Base-by-base conservation (phyloP, 2,329 filamentous ascomycete genomes). In the Aureobasidium sp. region DNA sequence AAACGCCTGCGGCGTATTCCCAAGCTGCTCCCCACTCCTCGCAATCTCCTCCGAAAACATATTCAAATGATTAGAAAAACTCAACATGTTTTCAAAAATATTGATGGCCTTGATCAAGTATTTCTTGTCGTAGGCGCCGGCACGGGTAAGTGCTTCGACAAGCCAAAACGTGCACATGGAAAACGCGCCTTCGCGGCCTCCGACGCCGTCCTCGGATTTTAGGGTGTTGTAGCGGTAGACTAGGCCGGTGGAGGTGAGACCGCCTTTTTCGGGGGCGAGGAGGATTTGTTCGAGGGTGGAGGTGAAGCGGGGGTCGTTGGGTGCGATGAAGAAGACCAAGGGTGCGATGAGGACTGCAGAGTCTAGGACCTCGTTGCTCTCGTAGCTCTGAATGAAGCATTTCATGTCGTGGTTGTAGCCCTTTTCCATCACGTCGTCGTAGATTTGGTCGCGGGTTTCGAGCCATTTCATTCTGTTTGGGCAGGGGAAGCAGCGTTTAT, bases 151-250 rank as follows among this genome's bases (percentile, higher is more conserved):
- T 27, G 88, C 87, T 74, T 91, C 89, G 14, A 91, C 87, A 0
- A 91, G 82, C 89, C 89, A 91, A 72, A 91, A 91, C 0, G 88
- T 91, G 70, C 88, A 90, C 87, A 91, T 91, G 69, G 82, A 86
- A 70, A 91, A 91, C 22, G 88, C 87, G 25, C 89, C 89, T 74
- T 91, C 88, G 57, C 82, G 80, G 20, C 88, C 88, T 41, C 87
- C 87, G 9, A 91, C 87, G 34, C 87, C 88, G 68, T 91, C 88
- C 61, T 90, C 83, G 2, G 86, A 84, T 29, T 84, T 75, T 6
- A 85, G 77, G 0, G 86, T 87, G 67, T 91, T 84, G 71, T 91
- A 91, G 48, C 89, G 82, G 70, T 88, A 90, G 3, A 91, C 88
- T 29, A 91, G 79, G 0, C 88, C 88, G 0, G 88, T 88, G 1